These are phyloP conservation scores for Phellinidium pouzarii DNA, from an alignment of 1,284 basidiomycete species.

Conservation along the genomic window DNA sequence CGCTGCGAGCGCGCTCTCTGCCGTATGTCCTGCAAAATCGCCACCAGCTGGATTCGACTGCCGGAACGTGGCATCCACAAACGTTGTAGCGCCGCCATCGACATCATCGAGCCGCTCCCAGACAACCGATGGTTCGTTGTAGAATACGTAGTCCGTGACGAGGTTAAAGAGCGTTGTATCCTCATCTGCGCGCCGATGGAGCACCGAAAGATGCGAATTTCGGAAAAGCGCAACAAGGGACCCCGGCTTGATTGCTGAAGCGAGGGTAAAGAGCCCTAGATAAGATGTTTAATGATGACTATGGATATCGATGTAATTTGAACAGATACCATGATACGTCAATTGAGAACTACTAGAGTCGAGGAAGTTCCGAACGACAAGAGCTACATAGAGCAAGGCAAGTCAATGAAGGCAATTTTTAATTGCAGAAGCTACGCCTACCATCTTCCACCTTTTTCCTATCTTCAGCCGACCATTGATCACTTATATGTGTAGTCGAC, in stretches of 20 bases:
- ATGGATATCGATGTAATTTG: not conserved
- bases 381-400: slow-evolving; percentile 37
- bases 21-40: slow-evolving; percentile 70
- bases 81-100: slow-evolving; percentile 68
- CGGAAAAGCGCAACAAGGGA: slow-evolving; percentile 78
- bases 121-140: slow-evolving; percentile 69
- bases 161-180: slow-evolving; percentile 66
- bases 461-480: slow-evolving; percentile 42
- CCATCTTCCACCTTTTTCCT: slow-evolving; percentile 59
- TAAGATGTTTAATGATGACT: not conserved
- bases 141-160: slow-evolving; percentile 77
- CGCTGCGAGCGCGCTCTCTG: slow-evolving; percentile 45
- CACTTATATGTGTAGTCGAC: slow-evolving; percentile 18
- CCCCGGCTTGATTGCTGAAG: slow-evolving; percentile 45
- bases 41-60: slow-evolving; percentile 66
- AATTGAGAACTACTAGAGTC: slow-evolving; percentile 72
- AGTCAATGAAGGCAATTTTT: slow-evolving; percentile 7
- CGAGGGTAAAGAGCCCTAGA: slow-evolving; percentile 51
- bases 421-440: slow-evolving; percentile 27
- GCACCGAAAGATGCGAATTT: slow-evolving; percentile 82
- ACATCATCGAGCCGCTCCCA: slow-evolving; percentile 89
- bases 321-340: slow-evolving; percentile 62
- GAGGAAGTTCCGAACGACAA: slow-evolving; percentile 64
- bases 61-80: slow-evolving; percentile 66
- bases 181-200: slow-evolving; percentile 40